phyloP scores from a whole-genome alignment of 2,329 filamentous ascomycete genomes.

The Neurospora sp. region DNA sequence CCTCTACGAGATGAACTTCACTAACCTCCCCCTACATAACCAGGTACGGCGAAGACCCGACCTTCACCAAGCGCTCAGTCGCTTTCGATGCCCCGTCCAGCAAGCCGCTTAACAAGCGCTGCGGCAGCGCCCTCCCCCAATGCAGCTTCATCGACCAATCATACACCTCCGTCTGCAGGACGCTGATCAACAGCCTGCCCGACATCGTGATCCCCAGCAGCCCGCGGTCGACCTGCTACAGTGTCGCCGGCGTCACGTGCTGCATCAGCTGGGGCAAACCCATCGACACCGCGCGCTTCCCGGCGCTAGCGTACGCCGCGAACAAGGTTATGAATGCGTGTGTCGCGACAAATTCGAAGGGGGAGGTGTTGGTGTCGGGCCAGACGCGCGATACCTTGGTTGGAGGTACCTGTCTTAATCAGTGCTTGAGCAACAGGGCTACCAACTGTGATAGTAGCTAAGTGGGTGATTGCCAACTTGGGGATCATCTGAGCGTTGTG shows the following conservation, averaged over 20 bases:
- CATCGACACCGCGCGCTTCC: not conserved
- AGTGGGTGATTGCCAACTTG: not conserved
- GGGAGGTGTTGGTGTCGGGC: not conserved
- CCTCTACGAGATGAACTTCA: not conserved
- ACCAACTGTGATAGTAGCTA: not conserved
- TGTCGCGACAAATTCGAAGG: not conserved
- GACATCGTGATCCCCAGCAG: not conserved
- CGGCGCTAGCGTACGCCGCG: not conserved
- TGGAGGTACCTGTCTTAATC: not conserved
- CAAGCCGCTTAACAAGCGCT: not conserved
- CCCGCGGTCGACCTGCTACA: not conserved
- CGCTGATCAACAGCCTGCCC: not conserved
- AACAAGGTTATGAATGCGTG: not conserved
- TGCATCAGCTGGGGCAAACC: not conserved
- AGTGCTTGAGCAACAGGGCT: not conserved
- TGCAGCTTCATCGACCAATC: not conserved
- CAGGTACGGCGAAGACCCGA: not conserved
- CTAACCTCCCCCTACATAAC: not conserved
- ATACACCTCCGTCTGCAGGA: not conserved
- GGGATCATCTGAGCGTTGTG: not conserved
- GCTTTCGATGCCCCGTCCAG: not conserved
- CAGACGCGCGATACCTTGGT: not conserved
- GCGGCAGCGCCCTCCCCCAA: not conserved
- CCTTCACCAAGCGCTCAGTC: not conserved
- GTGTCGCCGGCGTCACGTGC: not conserved